phyloP scores from a whole-genome alignment of 768 basidiomycete genomes.

The Sutorius australiensis region DNA sequence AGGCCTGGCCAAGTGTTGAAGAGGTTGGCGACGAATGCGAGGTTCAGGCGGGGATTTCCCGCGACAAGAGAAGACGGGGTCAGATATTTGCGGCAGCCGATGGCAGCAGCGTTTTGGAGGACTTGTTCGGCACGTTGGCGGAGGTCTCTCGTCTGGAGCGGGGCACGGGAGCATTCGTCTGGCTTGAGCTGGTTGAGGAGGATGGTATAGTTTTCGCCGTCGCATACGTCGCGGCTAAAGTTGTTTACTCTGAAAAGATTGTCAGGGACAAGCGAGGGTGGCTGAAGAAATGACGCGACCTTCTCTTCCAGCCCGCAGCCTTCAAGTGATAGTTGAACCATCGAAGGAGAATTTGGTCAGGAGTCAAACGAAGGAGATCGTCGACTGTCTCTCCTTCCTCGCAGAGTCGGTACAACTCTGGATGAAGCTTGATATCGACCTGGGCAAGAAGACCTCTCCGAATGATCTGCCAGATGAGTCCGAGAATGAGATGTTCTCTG shows the following conservation, averaged over 20 bases:
- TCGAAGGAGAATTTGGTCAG: slow-evolving; percentile 94
- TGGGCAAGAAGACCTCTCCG: slow-evolving; percentile 87
- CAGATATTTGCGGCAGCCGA: slow-evolving; percentile 94
- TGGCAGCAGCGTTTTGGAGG: slow-evolving; percentile 87
- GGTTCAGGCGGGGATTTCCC: slow-evolving; percentile 95
- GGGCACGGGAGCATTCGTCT: slow-evolving; percentile 84
- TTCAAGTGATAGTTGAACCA: slow-evolving; percentile 99
- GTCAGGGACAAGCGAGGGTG: slow-evolving; percentile 1
- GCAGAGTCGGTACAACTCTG: slow-evolving; percentile 91
- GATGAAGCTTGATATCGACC: slow-evolving; percentile 97
- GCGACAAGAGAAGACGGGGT: slow-evolving; percentile 87
- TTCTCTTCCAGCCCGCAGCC: slow-evolving; percentile 85
- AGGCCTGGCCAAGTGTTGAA: slow-evolving; percentile 98
- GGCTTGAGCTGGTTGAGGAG: slow-evolving; percentile 96
- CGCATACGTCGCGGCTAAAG: slow-evolving; percentile 95
- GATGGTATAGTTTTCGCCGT: slow-evolving; percentile 97
- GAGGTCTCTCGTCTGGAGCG: slow-evolving; percentile 81
- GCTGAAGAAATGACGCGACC: slow-evolving; percentile 39
- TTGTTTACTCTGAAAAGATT: slow-evolving; percentile 76
- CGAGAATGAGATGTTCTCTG: slow-evolving; percentile 93
- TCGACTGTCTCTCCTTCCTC: slow-evolving; percentile 98
- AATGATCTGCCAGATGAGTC: slow-evolving; percentile 98
- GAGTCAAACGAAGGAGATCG: slow-evolving; percentile 87
- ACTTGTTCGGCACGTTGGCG: slow-evolving; percentile 89
- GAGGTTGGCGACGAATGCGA: slow-evolving; percentile 96